Evolutionary conservation across 2,329 filamentous ascomycete species (phyloP).

Genomic region (Didymella segeticola): DNA sequence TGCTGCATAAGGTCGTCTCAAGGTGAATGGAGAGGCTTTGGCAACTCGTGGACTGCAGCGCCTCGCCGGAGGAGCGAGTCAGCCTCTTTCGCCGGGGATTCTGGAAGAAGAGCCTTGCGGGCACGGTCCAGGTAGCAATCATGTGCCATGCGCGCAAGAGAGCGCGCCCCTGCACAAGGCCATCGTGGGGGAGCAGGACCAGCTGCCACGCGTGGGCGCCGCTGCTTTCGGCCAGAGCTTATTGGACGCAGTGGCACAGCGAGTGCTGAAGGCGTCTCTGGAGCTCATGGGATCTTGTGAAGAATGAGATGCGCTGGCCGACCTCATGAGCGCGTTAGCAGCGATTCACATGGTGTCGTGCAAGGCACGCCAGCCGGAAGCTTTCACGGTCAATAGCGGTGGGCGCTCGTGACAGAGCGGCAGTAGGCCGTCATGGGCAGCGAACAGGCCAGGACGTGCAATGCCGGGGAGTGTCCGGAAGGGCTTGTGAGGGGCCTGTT

Average conservation of each 20-base stretch:
- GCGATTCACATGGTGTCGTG: neutral
- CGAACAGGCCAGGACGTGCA: slow-evolving; percentile 26
- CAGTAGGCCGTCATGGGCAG: slow-evolving; percentile 10
- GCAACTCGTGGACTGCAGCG: slow-evolving; percentile 9
- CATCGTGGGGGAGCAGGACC: slow-evolving; percentile 21
- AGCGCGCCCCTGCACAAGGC: slow-evolving; percentile 15
- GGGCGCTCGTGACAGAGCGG: slow-evolving; percentile 20
- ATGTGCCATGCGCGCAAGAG: slow-evolving; percentile 34
- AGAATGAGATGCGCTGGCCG: slow-evolving; percentile 13
- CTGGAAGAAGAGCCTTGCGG: slow-evolving; percentile 40
- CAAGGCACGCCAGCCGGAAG: slow-evolving; percentile 12
- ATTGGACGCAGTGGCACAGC: slow-evolving; percentile 12
- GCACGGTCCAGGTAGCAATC: slow-evolving; percentile 35
- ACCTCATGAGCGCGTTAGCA: neutral
- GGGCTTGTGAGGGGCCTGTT: slow-evolving; percentile 18
- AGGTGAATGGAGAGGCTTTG: neutral
- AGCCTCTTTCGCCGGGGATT: slow-evolving; percentile 38
- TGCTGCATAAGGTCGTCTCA: neutral
- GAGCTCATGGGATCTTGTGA: slow-evolving; percentile 11
- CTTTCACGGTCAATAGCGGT: slow-evolving; percentile 8
- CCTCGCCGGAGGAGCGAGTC: slow-evolving; percentile 33
- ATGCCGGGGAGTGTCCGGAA: slow-evolving; percentile 32
- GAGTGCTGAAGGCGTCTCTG: neutral
- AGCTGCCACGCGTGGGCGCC: slow-evolving; percentile 28
- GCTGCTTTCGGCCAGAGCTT: slow-evolving; percentile 24